Evolutionary conservation across 2,329 filamentous ascomycete species (phyloP), one percentile per base, ranked within the genome.

Genomic region (Fusarium fujikuroi): DNA sequence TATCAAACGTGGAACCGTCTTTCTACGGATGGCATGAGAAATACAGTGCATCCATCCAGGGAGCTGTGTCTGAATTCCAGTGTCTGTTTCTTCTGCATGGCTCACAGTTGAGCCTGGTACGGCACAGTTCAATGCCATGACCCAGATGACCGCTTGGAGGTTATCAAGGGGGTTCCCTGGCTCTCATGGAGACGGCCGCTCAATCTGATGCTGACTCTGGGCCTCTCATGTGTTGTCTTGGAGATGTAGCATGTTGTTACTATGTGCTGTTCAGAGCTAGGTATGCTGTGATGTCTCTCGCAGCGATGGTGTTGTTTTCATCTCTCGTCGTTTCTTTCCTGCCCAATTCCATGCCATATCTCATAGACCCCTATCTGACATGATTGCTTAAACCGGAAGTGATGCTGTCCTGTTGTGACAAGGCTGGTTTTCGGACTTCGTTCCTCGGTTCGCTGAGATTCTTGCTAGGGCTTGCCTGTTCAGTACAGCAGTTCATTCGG

Each of bases 221-320:
- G 49, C 34, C 63, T 62, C 60, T 73, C 70, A 53, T 73, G 58
- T 63, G 70, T 68, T 73, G 70, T 68, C 47, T 49, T 67, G 66
- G 63, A 50, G 44, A 49, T 42, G 66, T 68, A 74, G 70, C 46
- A 54, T 69, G 66, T 53, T 69, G 44, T 57, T 46, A 32, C 50
- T 42, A 34, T 64, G 58, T 64, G 71, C 50, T 74, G 63, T 59
- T 39, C 34, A 68, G 46, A 39, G 36, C 40, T 63, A 47, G 44
- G 44, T 47, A 56, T 73, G 63, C 46, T 42, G 59, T 73, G 71
- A 65, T 65, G 42, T 50, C 61, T 49, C 59, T 66, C 66, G 71
- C 67, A 60, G 42, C 39, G 25, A 70, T 65, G 46, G 59, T 72
- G 67, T 56, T 74, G 63, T 72, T 74, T 60, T 61, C 36, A 52